Evolutionary conservation across 768 basidiomycete genomes (phyloP).

Genomic region (Tricholoma bakamatsutake): DNA sequence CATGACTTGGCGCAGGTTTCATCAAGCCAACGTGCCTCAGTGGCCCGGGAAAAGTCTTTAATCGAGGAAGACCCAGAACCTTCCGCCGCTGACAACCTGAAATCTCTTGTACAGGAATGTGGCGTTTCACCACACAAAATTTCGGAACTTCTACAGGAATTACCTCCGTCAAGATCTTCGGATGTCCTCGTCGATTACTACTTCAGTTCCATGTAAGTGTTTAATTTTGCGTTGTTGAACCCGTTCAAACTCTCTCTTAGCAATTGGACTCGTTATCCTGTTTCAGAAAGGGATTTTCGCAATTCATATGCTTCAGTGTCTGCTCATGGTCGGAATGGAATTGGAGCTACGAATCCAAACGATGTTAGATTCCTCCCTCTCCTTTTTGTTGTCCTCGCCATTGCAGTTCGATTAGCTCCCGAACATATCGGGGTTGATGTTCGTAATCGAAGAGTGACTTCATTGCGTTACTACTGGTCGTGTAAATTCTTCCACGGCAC

Average conservation of each 20-base stretch:
- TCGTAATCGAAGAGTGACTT: conserved; percentile 68
- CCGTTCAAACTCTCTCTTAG: conserved; percentile 30
- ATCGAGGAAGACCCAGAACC: conserved; percentile 43
- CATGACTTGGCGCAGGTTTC: conserved; percentile 7
- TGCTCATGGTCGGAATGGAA: conserved; percentile 53
- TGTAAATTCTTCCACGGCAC: conserved; percentile 48
- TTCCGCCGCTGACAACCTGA: conserved; percentile 75
- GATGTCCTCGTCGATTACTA: conserved; percentile 82
- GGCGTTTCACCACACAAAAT: conserved; percentile 90
- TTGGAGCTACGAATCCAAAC: conserved; percentile 58
- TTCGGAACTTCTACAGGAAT: conserved; percentile 80
- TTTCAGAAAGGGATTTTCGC: conserved; percentile 82
- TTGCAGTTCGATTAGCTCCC: conserved; percentile 79
- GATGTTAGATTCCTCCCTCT: conserved; percentile 84
- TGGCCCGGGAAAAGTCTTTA: conserved; percentile 11
- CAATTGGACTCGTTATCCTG: conserved; percentile 91
- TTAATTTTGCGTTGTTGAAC: conserved; percentile 9
- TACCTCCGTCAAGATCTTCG: conserved; percentile 72
- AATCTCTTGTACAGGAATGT: conserved; percentile 85
- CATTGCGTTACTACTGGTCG: conserved; percentile 91
- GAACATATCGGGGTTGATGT: conserved; percentile 81
- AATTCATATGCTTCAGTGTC: conserved; percentile 60
- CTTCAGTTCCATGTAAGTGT: conserved; percentile 56
- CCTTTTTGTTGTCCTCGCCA: conserved; percentile 90
- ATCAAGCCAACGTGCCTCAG: neutral